phyloP scores from a whole-genome alignment of 129 eudicot species.

The Tanacetum coccineum region DNA sequence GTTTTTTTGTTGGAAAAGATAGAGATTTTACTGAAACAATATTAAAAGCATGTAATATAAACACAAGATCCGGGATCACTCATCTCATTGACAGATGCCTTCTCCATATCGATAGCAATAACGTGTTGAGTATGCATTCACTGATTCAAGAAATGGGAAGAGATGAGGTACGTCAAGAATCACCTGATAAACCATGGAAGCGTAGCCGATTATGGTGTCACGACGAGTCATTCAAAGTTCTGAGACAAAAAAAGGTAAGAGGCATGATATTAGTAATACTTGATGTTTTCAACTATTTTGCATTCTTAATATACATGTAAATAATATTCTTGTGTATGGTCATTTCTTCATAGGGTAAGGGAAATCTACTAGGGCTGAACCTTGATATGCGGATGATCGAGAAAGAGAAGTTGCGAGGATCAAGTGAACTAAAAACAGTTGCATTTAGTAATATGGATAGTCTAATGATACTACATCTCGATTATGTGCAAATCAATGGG shows the following conservation, averaged over 20 bases:
- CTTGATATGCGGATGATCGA: neutral
- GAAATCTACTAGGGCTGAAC: neutral
- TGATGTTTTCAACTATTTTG: too few relatives aligned
- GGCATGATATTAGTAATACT: neutral
- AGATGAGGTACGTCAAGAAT: constrained; percentile 11
- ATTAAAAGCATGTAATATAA: neutral
- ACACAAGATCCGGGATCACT: neutral
- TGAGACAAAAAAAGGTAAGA: constrained; percentile 1
- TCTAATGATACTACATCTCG: neutral
- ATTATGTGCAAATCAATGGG: neutral
- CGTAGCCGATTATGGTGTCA: constrained; percentile 17
- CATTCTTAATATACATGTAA: neutral
- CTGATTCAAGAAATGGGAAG: constrained; percentile 21
- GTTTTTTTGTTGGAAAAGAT: neutral
- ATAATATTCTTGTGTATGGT: neutral
- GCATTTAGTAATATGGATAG: neutral
- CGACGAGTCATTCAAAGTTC: constrained; percentile 2
- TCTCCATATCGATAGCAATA: neutral
- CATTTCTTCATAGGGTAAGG: neutral
- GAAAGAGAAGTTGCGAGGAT: neutral
- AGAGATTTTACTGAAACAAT: neutral
- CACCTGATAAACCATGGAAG: constrained; percentile 1
- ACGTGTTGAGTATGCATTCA: constrained; percentile 14
- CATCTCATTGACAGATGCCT: neutral
- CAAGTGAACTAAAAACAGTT: neutral